Conservation (phyloP, 805 yeast genomes). For the Saturnispora gosingensis region DNA sequence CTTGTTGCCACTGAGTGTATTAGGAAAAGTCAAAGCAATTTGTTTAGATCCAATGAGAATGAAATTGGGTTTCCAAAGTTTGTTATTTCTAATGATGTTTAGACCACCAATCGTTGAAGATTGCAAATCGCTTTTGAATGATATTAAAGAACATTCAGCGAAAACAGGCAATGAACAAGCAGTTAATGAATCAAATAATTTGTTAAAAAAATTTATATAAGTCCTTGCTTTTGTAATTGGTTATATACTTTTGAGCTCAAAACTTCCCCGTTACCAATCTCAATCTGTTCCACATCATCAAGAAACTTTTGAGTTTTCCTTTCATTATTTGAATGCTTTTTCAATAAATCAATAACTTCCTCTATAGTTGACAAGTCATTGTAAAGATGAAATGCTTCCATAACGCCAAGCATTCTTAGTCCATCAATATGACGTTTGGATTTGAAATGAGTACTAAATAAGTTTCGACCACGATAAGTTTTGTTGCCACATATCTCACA, state of each 20-base stretch:
- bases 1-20: slow-evolving; percentile 50
- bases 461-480: slow-evolving; percentile 61
- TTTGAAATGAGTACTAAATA: slow-evolving; percentile 68
- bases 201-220: slow-evolving; percentile 46
- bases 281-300: slow-evolving; percentile 67
- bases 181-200: slow-evolving; percentile 35
- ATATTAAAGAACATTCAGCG: slow-evolving; percentile 32
- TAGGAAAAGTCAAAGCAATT: slow-evolving; percentile 57
- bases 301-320: slow-evolving; percentile 28
- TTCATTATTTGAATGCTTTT: not conserved
- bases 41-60: slow-evolving; percentile 81
- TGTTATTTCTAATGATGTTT: slow-evolving; percentile 78
- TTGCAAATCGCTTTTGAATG: slow-evolving; percentile 41
- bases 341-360: slow-evolving; percentile 59
- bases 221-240: slow-evolving; percentile 82
- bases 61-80: slow-evolving; percentile 70
- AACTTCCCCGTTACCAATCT: slow-evolving; percentile 88
- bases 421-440: slow-evolving; percentile 66
- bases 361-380: slow-evolving; percentile 55
- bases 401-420: slow-evolving; percentile 63
- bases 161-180: slow-evolving; percentile 36
- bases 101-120: slow-evolving; percentile 71
- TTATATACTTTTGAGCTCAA: slow-evolving; percentile 76
- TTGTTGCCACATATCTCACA: slow-evolving; percentile 86
- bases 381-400: slow-evolving; percentile 37